A percentile compares a stretch with the other conserved stretches of the same genome.
phyloP scores from a whole-genome alignment of 768 basidiomycete genomes.

The Exidia glandulosa region DNA sequence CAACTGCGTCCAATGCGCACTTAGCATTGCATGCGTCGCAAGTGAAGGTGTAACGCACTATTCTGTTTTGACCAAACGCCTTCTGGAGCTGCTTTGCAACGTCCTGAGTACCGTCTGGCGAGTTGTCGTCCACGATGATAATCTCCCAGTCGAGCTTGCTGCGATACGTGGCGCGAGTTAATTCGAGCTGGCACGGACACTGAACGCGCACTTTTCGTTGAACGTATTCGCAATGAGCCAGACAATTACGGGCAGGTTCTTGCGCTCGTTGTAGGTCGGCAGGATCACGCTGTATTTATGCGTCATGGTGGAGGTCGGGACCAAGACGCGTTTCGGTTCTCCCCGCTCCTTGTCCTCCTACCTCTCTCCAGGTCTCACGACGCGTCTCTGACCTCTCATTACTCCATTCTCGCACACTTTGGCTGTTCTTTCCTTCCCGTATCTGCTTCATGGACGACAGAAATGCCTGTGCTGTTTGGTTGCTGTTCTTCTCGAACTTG shows the following conservation, averaged over 20 bases:
- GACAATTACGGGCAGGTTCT: constrained; percentile 78
- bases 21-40: too few species aligned
- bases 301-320: neutral
- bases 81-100: constrained; percentile 67
- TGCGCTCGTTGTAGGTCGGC: constrained; percentile 90
- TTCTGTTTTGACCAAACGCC: constrained; percentile 75
- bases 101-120: constrained; percentile 88
- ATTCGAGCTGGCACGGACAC: neutral
- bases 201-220: constrained; percentile 48
- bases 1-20: too few species aligned
- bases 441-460: too few species aligned
- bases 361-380: too few species aligned
- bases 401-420: too few species aligned
- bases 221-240: constrained; percentile 79
- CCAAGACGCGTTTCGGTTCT: too few species aligned
- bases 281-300: constrained; percentile 82
- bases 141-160: constrained; percentile 78
- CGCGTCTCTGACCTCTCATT: neutral
- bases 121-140: constrained; percentile 85
- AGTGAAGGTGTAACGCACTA: too few species aligned
- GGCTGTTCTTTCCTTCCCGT: too few species aligned
- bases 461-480: too few species aligned
- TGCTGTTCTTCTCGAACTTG: too few species aligned
- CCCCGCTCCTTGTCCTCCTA: too few species aligned
- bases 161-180: neutral